A percentile compares a stretch with the other conserved stretches of the same genome.
Conservation (phyloP, 1,284 basidiomycete genomes). For the Inonotus hispidus region DNA sequence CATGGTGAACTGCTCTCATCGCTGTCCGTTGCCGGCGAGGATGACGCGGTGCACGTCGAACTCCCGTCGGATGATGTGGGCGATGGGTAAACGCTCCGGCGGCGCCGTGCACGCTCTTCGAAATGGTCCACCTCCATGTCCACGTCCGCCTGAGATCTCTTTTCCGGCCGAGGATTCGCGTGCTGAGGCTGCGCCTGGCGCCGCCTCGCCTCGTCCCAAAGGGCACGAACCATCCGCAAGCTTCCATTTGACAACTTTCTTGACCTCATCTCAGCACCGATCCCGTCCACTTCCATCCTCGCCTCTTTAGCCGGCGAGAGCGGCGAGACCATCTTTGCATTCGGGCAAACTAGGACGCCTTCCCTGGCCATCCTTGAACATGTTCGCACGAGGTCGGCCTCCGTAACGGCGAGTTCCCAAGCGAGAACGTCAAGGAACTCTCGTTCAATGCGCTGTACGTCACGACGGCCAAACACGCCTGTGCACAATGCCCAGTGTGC, state of each 20-base stretch:
- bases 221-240: not conserved
- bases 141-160: conserved; percentile 1
- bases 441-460: conserved; percentile 70
- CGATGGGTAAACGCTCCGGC: not conserved
- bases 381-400: conserved; percentile 42
- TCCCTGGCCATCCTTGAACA: conserved; percentile 9
- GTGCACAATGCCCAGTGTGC: conserved; percentile 75
- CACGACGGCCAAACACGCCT: conserved; percentile 71
- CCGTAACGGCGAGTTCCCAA: conserved; percentile 58
- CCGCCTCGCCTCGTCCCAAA: not conserved
- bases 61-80: conserved; percentile 1
- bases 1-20: not conserved
- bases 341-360: conserved; percentile 2
- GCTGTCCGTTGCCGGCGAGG: conserved; percentile 6
- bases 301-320: not conserved
- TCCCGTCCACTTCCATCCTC: conserved; percentile 1
- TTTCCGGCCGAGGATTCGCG: not conserved
- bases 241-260: not conserved
- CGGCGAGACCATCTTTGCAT: not conserved
- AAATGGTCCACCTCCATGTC: conserved; percentile 5
- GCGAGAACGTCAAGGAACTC: conserved; percentile 74
- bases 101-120: conserved; percentile 3
- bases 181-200: not conserved
- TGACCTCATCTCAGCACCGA: not conserved
- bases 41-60: not conserved